Percentiles rank a stretch among this genome's conserved stretches.
Conservation (phyloP, 106 monocot species). For the Dioscorea dumetorum region DNA sequence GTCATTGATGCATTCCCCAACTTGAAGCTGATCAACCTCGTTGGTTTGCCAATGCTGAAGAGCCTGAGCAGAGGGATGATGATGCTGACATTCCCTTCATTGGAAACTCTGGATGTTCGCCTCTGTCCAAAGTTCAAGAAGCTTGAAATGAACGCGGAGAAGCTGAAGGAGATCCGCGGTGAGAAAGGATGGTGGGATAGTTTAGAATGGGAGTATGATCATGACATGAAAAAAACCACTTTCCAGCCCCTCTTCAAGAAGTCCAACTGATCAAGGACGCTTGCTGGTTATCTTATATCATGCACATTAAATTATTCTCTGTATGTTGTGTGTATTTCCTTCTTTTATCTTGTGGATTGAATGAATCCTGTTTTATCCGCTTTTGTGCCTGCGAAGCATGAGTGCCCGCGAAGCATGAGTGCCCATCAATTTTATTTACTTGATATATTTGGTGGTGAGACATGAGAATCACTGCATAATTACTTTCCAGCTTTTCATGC, state of each 20-base stretch:
- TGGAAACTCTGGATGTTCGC: not conserved
- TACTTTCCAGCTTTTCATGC: no score
- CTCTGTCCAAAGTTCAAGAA: not conserved
- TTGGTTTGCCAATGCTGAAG: not conserved
- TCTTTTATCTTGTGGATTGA: no score
- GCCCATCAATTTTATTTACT: no score
- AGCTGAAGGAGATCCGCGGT: not conserved
- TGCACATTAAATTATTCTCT: no score
- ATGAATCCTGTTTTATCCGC: no score
- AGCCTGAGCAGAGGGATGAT: not conserved
- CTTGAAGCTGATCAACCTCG: not conserved
- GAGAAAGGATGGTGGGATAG: not conserved
- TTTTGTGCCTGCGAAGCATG: no score
- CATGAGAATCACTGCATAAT: no score
- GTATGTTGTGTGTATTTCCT: not conserved
- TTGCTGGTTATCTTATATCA: not conserved
- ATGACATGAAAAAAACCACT: not conserved
- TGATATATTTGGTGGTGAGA: no score
- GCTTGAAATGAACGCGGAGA: not conserved
- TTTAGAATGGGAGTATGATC: not conserved
- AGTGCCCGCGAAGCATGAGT: no score
- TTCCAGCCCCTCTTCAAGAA: not conserved
- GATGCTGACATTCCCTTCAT: not conserved
- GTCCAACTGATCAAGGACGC: not conserved
- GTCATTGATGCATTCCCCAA: not conserved